Conservation (phyloP, 169 alveolate genomes). For the Cryptosporidium xiaoi region DNA sequence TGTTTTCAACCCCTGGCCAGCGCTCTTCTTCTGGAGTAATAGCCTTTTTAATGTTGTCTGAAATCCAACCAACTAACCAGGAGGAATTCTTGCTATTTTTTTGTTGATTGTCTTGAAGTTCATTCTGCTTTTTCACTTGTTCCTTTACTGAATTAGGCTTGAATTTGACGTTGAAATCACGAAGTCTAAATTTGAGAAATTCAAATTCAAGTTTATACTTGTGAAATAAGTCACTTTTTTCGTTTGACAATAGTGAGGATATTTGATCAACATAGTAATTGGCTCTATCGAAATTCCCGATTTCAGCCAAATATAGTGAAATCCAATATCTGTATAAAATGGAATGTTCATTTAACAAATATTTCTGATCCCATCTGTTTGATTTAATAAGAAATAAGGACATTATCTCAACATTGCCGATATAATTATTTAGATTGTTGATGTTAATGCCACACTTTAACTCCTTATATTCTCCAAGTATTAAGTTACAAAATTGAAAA, state of each 20-base stretch:
- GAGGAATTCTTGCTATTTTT: constrained; percentile 29
- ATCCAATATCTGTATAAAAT: constrained; percentile 11
- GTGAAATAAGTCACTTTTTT: neutral
- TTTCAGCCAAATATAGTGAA: constrained; percentile 42
- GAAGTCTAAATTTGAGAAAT: constrained; percentile 25
- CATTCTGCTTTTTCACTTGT: neutral
- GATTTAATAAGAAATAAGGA: constrained; percentile 3
- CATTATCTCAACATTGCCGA: constrained; percentile 34
- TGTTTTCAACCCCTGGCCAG: constrained; percentile 78
- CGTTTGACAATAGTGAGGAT: neutral
- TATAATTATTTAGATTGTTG: constrained; percentile 10
- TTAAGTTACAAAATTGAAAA: constrained; percentile 35
- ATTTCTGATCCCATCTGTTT: neutral
- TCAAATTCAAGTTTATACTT: constrained; percentile 8
- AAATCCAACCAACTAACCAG: constrained; percentile 74
- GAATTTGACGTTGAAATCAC: constrained; percentile 1
- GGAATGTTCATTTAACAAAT: neutral
- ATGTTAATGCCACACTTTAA: constrained; percentile 7
- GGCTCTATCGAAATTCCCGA: constrained; percentile 39
- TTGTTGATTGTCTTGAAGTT: neutral
- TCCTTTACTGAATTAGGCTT: neutral
- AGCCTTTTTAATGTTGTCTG: constrained; percentile 76
- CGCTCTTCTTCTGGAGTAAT: constrained; percentile 76
- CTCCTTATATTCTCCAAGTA: constrained; percentile 31
- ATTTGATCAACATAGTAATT: constrained; percentile 17